Base-by-base conservation (phyloP, 2,329 filamentous ascomycete genomes). In the Pseudogymnoascus sp. region DNA sequence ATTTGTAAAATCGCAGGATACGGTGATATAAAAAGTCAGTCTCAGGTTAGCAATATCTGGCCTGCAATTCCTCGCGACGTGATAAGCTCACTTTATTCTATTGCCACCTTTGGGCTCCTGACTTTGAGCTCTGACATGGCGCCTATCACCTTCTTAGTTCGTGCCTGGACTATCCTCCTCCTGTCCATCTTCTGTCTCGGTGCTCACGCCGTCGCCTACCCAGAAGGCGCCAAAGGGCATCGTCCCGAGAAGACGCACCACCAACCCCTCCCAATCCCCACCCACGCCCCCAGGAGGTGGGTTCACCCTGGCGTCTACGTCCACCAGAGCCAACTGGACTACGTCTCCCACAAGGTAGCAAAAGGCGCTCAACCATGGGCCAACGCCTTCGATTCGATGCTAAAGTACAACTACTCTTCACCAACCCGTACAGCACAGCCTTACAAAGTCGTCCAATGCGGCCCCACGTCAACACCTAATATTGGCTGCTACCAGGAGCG, bases 401-500 rank as follows among this genome's bases (percentile, higher is more conserved):
- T 63, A 25, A 61, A 59, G 9, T 62, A 67, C 36, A 41, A 58
- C 33, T 37, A 61, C 22, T 43, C 59, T 22, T 57, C 59, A 25
- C 59, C 61, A 3, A 61, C 58, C 5, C 37, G 61, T 18, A 61
- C 61, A 14, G 59, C 60, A 25, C 58, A 63, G 20, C 50, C 65
- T 3, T 57, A 43, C 25, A 41, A 65, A 9, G 68, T 64, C 5
- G 67, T 71, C n/a, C 65, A 65, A 14, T 71, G 69, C 61, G 70
- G 70, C 1, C 64, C 70, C 6, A 65, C 64, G 11, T 69, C 68
- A 9, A 68, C 62, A 6, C 70, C 70, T 1, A 64, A 70, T 57
- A 63, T 68, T 22, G 67, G 67, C 37, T 72, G 70, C 60, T 61
- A 62, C 9, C 65, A 65, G 28, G 70, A 72, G 61, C 65, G 70